Evolutionary conservation across 495 filamentous ascomycete species (phyloP), one percentile per base, ranked within the genome.

Genomic region (Podospora fimiseda): DNA sequence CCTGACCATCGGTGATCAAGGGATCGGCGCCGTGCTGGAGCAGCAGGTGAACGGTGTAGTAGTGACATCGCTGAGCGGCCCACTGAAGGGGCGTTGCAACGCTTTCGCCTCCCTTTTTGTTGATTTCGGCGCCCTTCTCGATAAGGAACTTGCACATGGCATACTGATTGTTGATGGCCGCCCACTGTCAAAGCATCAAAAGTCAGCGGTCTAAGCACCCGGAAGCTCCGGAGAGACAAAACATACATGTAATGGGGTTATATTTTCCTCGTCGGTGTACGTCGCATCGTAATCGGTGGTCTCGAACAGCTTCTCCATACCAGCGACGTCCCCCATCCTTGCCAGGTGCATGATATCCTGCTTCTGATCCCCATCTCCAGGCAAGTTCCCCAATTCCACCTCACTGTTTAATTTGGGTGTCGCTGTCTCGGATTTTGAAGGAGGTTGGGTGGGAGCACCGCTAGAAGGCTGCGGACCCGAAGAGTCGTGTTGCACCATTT

Each of bases 91-190:
- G 89, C 48, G 94, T 96, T 15, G 93, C 90, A 30, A 90, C 75
- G 27, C 89, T 93, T 60, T 97, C 91, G 60, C 93, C 93, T 59
- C 93, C 93, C 71, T 92, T 92, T 52, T 86, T 86, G 67, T 98
- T 96, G 59, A 96, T 87, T 62, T 91, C 84, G 63, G 90, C 93
- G 57, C 93, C 93, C 49, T 78, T 77, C 53, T 95, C 86, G 56
- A 98, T 79, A 13, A 98, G 82, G 66, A 93, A 94, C 68, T 93
- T 91, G 79, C 92, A 96, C 74, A 95, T 86, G 51, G 89, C 86
- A 70, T 90, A 94, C 67, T 95, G 92, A 66, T 96, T 96, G 71
- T 97, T 96, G 70, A 97, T 96, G n/a, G 93, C 89, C 14, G 93
- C 93, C 93, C 93, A 98, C 92, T 98, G 69, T 19, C 55, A 50